Evolutionary conservation across 1,139 yeast genomes (phyloP).

Genomic region (Blastobotrys aristatus): DNA sequence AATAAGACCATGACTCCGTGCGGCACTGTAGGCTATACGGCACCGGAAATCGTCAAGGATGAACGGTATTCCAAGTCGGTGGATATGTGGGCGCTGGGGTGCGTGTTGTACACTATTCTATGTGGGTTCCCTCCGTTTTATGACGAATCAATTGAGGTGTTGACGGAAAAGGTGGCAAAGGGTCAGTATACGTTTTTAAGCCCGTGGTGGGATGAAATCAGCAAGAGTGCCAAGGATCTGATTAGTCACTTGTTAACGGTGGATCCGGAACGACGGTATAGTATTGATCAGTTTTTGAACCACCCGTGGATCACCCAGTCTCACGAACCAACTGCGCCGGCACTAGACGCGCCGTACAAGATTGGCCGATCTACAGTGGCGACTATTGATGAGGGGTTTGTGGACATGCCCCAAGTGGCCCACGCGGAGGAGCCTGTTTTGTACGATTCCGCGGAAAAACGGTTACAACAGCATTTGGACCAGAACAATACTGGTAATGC

Average conservation of each 20-base stretch:
- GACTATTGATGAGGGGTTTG: slow-evolving; percentile 5
- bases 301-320: slow-evolving; percentile 74
- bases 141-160: slow-evolving; percentile 76
- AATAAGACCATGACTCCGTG: slow-evolving; percentile 77
- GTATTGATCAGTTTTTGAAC: slow-evolving; percentile 66
- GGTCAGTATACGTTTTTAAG: slow-evolving; percentile 79
- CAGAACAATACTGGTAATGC: neutral
- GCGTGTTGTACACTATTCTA: slow-evolving; percentile 79
- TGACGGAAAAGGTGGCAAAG: slow-evolving; percentile 74
- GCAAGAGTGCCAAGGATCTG: slow-evolving; percentile 71
- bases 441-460: slow-evolving; percentile 10
- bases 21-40: slow-evolving; percentile 88
- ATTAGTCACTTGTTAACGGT: slow-evolving; percentile 74
- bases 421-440: slow-evolving; percentile 3
- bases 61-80: slow-evolving; percentile 84
- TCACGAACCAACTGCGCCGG: slow-evolving; percentile 30
- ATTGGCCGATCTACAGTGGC: slow-evolving; percentile 10
- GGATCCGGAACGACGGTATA: slow-evolving; percentile 71
- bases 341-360: slow-evolving; percentile 25
- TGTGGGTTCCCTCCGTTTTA: slow-evolving; percentile 98
- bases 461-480: slow-evolving; percentile 11
- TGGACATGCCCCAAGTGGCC: slow-evolving; percentile 2
- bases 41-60: slow-evolving; percentile 89
- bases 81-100: slow-evolving; percentile 95
- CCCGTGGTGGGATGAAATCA: slow-evolving; percentile 98